Conservation (phyloP, 805 yeast species). For the Zygoascus bituminiphila region DNA sequence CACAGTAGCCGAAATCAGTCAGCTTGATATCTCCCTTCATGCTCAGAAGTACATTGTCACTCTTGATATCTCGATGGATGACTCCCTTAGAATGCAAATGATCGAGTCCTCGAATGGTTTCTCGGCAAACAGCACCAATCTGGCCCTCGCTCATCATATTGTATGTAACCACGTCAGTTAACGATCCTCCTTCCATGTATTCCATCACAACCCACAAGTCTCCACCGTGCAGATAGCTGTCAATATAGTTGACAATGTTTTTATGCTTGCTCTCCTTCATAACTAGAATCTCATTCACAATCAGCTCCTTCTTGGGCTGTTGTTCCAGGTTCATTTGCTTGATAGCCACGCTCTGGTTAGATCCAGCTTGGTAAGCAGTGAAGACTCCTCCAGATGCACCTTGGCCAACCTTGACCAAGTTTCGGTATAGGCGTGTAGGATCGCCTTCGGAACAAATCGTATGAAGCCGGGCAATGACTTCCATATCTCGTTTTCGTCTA, state of each 20-base stretch:
- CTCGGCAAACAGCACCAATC: slow-evolving; percentile 84
- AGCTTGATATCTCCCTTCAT: slow-evolving; percentile 79
- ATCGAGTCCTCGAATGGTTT: slow-evolving; percentile 83
- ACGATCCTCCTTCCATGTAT: slow-evolving; percentile 97
- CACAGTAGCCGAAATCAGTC: slow-evolving; percentile 89
- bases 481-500: slow-evolving; percentile 61
- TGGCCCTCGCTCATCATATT: slow-evolving; percentile 78
- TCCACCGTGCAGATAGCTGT: slow-evolving; percentile 69
- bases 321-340: slow-evolving; percentile 89
- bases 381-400: slow-evolving; percentile 97
- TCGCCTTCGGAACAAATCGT: slow-evolving; percentile 80
- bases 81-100: slow-evolving; percentile 87
- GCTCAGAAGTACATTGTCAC: slow-evolving; percentile 86
- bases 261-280: slow-evolving; percentile 95
- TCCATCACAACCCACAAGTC: slow-evolving; percentile 99
- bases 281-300: slow-evolving; percentile 90
- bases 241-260: slow-evolving; percentile 90
- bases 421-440: slow-evolving; percentile 62
- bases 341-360: slow-evolving; percentile 75
- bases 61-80: slow-evolving; percentile 94
- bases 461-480: slow-evolving; percentile 59
- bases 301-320: slow-evolving; percentile 91
- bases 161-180: slow-evolving; percentile 91
- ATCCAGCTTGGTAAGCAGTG: slow-evolving; percentile 57
- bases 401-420: slow-evolving; percentile 60